A percentile compares a stretch with the other conserved stretches of the same genome.
Evolutionary conservation across 768 basidiomycete species (phyloP).

Genomic region (Calocera viscosa): DNA sequence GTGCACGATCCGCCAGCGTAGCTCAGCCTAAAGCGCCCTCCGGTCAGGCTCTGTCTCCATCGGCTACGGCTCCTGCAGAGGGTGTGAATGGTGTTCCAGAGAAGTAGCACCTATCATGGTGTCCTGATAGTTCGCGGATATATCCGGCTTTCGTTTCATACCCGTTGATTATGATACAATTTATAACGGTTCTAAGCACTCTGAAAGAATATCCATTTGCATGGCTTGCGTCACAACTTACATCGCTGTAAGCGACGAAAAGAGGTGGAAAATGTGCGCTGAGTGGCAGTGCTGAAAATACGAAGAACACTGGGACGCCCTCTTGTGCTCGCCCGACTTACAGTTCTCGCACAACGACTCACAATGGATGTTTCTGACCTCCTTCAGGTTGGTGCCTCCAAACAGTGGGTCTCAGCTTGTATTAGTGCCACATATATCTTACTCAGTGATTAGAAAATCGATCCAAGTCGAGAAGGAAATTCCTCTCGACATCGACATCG

Average conservation of each 20-base stretch:
- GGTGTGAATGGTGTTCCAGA: not conserved
- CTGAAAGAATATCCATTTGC: not conserved
- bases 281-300: slow-evolving; percentile 7
- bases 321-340: not conserved
- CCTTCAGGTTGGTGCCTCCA: not conserved
- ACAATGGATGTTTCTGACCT: not conserved
- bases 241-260: not conserved
- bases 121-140: not conserved
- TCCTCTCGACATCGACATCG: slow-evolving; percentile 68
- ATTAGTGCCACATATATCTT: not conserved
- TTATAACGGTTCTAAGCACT: not conserved
- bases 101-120: not conserved
- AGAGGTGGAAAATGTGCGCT: not conserved
- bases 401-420: not conserved
- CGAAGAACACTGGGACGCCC: not conserved
- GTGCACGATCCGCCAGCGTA: not conserved
- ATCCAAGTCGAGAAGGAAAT: slow-evolving; percentile 64
- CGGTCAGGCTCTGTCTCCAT: not conserved
- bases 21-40: not conserved
- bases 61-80: slow-evolving; percentile 9
- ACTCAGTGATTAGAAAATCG: slow-evolving; percentile 39
- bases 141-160: not conserved
- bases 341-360: not conserved
- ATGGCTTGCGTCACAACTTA: not conserved
- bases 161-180: not conserved